Evolutionary conservation across 1,139 yeast genomes (phyloP), one percentile per base, ranked within the genome.

Genomic region (Yamadazyma friedrichii): DNA sequence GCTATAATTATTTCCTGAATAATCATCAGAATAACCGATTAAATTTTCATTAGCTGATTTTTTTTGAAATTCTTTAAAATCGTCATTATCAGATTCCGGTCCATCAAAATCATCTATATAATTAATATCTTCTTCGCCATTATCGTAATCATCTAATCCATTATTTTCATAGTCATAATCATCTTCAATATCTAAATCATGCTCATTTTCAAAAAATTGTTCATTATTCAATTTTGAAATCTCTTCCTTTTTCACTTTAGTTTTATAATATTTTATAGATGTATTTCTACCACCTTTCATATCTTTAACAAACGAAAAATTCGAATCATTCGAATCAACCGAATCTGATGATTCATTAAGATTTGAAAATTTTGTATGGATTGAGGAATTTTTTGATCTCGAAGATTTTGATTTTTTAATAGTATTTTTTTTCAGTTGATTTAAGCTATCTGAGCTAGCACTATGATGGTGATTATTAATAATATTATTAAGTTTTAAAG

Each of bases 251-350:
- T 36, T 36, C 9, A 41, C 38, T 35, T 54, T 58, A 1, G 64
- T 74, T 44, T 77, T 77, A 50, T 82, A 81, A 52, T 81, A 82
- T 51, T 80, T 78, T 9, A 80, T 76, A 0, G 86, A 80, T 0
- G 82, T 72, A 46, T 81, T 81, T 50, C 87, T 61, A 2, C 86
- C 87, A 16, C 79, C 77, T 12, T 65, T 66, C 40, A 64, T 62
- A 43, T 76, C 80, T 42, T 71, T 66, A 35, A 80, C 82, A 52
- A 82, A 82, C 0, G 86, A 80, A 52, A 82, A 82, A 16, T 43
- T 47, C 12, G 55, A 51, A 26, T 39, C 52, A 16, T 37, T 39
- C 3, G 54, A 48, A 9, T 40, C 49, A 17, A 39, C 15, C 2
- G 51, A 47, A 4, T 47, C 47, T 3, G 39, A 35, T 24, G 41